Evolutionary conservation across 2,329 filamentous ascomycete species (phyloP), one percentile per base, ranked within the genome.

Genomic region (Aspergillus sojae): DNA sequence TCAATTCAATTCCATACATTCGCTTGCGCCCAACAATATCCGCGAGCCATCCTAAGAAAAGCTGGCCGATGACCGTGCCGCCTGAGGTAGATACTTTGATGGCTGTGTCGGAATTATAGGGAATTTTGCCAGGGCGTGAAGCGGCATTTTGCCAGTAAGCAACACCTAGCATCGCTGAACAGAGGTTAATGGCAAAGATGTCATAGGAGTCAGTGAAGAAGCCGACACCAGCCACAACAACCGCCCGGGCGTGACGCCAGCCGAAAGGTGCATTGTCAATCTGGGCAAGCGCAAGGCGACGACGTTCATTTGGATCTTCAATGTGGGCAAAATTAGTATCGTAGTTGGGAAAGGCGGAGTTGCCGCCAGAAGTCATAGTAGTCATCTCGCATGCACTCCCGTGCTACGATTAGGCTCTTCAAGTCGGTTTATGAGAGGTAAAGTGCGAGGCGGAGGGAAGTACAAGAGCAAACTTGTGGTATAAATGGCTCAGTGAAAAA

Each of bases 121-220:
- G 89, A 73, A 94, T 90, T 39, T 81, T 81, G 65, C 81, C 79
- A 10, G 75, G 69, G 75, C 23, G 23, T 5, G 66, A 61, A 6
- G 65, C 58, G 21, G 88, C 87, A 63, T 81, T 82, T 66, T 86
- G 82, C 86, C 86, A 93, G 82, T 91, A 94, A 68, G 93, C 91
- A 56, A 94, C 88, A 48, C 91, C 92, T 57, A 94, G 77, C 90
- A 94, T 93, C 66, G 86, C 84, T 32, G 90, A 91, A 67, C 90
- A 82, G 73, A 93, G 82, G 67, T 88, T 90, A 70, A 91, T 89
- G 73, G 89, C 88, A 77, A 95, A 95, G 80, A 93, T 92, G 74
- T 91, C 89, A 79, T 94, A 94, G 14, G 91, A 91, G 75, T 94
- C 92, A 19, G 92, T 94, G 79, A 95, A 95, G 86, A 96, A 95